Evolutionary conservation across 2,329 filamentous ascomycete species (phyloP).

Genomic region (Dactylellina drechsleri): DNA sequence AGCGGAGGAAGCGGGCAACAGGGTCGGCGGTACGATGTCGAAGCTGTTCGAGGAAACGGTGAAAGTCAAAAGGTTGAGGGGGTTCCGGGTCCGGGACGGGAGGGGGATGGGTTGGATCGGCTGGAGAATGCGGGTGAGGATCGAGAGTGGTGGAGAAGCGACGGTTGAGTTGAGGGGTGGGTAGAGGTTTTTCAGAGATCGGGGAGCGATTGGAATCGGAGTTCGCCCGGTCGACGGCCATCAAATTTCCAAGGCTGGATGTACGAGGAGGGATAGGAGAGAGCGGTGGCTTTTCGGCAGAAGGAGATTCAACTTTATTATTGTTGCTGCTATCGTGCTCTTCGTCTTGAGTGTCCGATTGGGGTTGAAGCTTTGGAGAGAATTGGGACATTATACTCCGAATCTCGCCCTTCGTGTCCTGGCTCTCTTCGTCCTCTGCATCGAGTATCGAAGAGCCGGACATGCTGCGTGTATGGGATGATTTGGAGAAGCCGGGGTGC

Average conservation of each 20-base stretch:
- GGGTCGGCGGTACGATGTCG: slow-evolving; percentile 98
- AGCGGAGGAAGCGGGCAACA: slow-evolving; percentile 92
- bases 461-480: slow-evolving; percentile 54
- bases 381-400: slow-evolving; percentile 99
- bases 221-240: slow-evolving; percentile 22
- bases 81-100: slow-evolving; percentile 64
- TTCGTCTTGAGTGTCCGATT: slow-evolving; percentile 49
- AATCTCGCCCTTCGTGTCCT: slow-evolving; percentile 82
- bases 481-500: slow-evolving; percentile 54
- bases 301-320: background rate
- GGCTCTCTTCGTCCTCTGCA: slow-evolving; percentile 72
- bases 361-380: slow-evolving; percentile 47
- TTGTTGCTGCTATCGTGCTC: background rate
- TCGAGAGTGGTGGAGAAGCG: slow-evolving; percentile 49
- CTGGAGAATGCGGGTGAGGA: slow-evolving; percentile 41
- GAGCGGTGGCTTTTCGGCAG: slow-evolving; percentile 31
- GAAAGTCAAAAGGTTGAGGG: slow-evolving; percentile 89
- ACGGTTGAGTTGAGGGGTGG: slow-evolving; percentile 38
- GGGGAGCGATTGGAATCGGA: slow-evolving; percentile 24
- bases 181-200: slow-evolving; percentile 28
- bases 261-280: slow-evolving; percentile 55
- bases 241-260: slow-evolving; percentile 48
- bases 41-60: slow-evolving; percentile 93
- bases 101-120: slow-evolving; percentile 63
- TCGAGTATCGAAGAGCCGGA: slow-evolving; percentile 63